Percentiles rank a stretch among this genome's conserved stretches.
Conservation (phyloP, 2,329 filamentous ascomycete species). For the Orbilia javanica region DNA sequence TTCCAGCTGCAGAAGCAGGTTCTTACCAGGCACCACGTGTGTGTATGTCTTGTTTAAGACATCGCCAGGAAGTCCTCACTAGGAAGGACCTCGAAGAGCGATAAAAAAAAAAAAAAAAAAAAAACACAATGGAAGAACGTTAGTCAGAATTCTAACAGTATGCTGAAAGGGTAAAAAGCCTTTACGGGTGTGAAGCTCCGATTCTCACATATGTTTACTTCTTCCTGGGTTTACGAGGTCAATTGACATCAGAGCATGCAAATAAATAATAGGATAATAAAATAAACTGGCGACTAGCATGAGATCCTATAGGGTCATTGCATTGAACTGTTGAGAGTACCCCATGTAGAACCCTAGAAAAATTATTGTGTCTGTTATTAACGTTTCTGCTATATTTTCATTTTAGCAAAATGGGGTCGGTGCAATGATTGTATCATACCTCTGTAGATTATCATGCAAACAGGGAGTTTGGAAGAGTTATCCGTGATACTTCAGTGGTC, state of each 20-base stretch:
- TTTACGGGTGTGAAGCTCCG: not conserved
- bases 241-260: conserved; percentile 13
- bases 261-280: no score
- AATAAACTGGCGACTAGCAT: conserved; percentile 12
- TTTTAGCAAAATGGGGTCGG: conserved; percentile 38
- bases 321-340: conserved; percentile 32
- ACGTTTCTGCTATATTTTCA: conserved; percentile 22
- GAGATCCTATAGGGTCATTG: conserved; percentile 26
- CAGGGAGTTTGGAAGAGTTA: conserved; percentile 38
- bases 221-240: conserved; percentile 17
- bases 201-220: conserved; percentile 44
- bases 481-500: conserved; percentile 31
- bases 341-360: conserved; percentile 36
- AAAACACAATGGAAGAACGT: conserved; percentile 8
- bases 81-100: conserved; percentile 34
- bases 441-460: conserved; percentile 38
- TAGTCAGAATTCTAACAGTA: conserved; percentile 5
- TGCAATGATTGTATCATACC: conserved; percentile 21
- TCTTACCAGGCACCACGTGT: conserved; percentile 57
- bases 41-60: conserved; percentile 53
- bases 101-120: conserved; percentile 34
- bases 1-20: conserved; percentile 57
- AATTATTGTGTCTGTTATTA: conserved; percentile 39
- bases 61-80: conserved; percentile 30
- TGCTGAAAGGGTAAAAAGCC: conserved; percentile 36